Conservation (phyloP, 2,329 filamentous ascomycete species). For the Ophiocordyceps polyrhachis-furcata region DNA sequence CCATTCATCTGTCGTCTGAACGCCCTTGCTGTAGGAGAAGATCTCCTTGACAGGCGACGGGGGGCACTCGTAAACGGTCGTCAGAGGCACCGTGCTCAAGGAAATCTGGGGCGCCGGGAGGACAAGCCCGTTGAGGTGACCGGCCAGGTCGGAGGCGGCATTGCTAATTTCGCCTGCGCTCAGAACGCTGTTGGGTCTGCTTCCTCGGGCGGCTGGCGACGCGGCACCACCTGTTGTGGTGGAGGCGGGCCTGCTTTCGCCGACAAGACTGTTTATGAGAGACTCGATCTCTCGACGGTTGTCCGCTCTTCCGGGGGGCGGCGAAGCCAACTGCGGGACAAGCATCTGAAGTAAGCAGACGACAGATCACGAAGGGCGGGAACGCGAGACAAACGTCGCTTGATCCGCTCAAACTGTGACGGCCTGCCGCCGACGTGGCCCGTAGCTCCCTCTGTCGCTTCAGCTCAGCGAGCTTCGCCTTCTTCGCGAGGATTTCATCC, state of each 20-base stretch:
- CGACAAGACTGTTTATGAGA: slow-evolving; percentile 68
- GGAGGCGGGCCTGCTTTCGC: slow-evolving; percentile 55
- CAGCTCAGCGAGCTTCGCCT: slow-evolving; percentile 88
- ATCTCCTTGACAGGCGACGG: slow-evolving; percentile 63
- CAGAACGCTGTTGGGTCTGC: slow-evolving; percentile 70
- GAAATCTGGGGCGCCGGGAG: slow-evolving; percentile 37
- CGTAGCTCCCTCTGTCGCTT: slow-evolving; percentile 80
- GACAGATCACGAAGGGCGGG: neutral
- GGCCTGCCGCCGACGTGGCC: slow-evolving; percentile 48
- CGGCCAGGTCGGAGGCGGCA: slow-evolving; percentile 44
- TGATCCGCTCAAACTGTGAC: slow-evolving; percentile 48
- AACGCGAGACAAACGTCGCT: slow-evolving; percentile 43
- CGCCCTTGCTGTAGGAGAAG: slow-evolving; percentile 91
- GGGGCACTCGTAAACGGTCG: slow-evolving; percentile 64
- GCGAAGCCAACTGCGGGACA: slow-evolving; percentile 33
- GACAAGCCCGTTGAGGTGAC: slow-evolving; percentile 23
- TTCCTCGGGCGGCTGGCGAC: slow-evolving; percentile 50
- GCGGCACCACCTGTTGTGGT: slow-evolving; percentile 42
- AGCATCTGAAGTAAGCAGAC: neutral
- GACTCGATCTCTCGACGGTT: slow-evolving; percentile 62
- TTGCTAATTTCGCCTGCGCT: slow-evolving; percentile 68
- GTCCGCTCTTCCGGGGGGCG: slow-evolving; percentile 50
- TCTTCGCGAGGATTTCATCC: slow-evolving; percentile 93
- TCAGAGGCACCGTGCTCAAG: slow-evolving; percentile 53
- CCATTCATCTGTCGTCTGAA: slow-evolving; percentile 76